phyloP scores from a whole-genome alignment of 1,139 yeast species.

The Blastobotrys raffinosifermentans region DNA sequence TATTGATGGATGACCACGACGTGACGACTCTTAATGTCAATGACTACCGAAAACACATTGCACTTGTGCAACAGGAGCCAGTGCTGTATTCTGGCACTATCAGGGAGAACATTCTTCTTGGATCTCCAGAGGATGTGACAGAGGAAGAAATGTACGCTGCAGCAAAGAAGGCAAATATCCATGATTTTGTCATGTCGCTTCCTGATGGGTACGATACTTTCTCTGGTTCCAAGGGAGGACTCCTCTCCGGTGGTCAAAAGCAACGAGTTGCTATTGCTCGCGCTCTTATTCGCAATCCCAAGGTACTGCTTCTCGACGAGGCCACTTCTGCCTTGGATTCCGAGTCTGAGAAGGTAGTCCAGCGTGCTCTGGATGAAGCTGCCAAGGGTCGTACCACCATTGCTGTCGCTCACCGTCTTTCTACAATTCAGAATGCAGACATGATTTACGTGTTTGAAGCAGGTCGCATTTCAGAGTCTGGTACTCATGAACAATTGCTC shows the following conservation, averaged over 20 bases:
- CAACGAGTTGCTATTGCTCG: constrained; percentile 76
- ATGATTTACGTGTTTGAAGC: constrained; percentile 70
- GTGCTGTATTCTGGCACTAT: constrained; percentile 82
- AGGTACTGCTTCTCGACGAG: constrained; percentile 62
- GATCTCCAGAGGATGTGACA: constrained; percentile 51
- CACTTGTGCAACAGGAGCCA: constrained; percentile 85
- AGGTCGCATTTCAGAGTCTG: constrained; percentile 75
- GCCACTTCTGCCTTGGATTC: constrained; percentile 80
- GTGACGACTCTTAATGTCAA: constrained; percentile 66
- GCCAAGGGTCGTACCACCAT: constrained; percentile 77
- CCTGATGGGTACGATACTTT: constrained; percentile 80
- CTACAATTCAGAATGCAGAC: constrained; percentile 91
- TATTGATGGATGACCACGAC: constrained; percentile 64
- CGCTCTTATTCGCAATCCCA: constrained; percentile 64
- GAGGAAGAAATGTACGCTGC: constrained; percentile 63
- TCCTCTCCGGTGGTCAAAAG: constrained; percentile 81
- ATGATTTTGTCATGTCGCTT: constrained; percentile 64
- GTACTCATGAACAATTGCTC: constrained; percentile 37
- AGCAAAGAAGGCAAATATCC: constrained; percentile 76
- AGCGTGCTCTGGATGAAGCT: constrained; percentile 50
- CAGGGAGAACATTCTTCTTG: constrained; percentile 75
- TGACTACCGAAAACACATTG: constrained; percentile 64
- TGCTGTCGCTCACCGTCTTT: constrained; percentile 84
- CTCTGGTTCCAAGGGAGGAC: constrained; percentile 77
- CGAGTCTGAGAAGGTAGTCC: constrained; percentile 76